A percentile compares a stretch with the other conserved stretches of the same genome.
Conservation (phyloP, 2,329 filamentous ascomycete species). For the Fusarium nurragi region DNA sequence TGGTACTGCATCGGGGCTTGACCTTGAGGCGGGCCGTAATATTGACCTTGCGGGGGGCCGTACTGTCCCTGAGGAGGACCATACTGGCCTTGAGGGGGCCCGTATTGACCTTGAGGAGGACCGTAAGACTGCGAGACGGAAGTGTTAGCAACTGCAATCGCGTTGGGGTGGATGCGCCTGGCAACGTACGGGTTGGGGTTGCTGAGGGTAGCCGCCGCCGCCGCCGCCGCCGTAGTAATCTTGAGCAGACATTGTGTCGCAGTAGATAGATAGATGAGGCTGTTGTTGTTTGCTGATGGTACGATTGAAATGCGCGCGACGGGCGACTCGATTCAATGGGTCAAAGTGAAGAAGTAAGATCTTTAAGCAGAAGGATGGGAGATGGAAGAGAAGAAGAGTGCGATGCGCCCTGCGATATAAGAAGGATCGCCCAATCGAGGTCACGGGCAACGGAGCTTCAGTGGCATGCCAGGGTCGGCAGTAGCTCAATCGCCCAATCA, state of each 20-base stretch:
- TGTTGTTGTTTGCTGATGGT: neutral
- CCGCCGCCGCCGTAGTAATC: conserved; percentile 53
- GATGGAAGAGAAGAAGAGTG: conserved; percentile 1
- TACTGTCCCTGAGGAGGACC: conserved; percentile 47
- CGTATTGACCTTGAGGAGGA: conserved; percentile 43
- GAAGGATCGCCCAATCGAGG: conserved; percentile 1
- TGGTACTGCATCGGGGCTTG: conserved; percentile 58
- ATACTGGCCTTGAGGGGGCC: conserved; percentile 43
- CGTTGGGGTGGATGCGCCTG: neutral
- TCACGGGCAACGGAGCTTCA: conserved; percentile 25
- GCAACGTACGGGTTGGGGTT: conserved; percentile 53
- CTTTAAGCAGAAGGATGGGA: neutral
- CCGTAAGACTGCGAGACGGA: conserved; percentile 44
- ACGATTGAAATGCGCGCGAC: conserved; percentile 4
- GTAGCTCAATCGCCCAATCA: conserved; percentile 13
- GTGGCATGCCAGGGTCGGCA: neutral
- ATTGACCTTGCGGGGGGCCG: conserved; percentile 43
- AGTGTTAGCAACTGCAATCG: conserved; percentile 24
- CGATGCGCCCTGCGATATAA: conserved; percentile 7
- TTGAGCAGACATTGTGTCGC: conserved; percentile 53
- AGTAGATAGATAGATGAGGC: neutral
- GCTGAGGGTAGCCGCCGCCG: conserved; percentile 51
- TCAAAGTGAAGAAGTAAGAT: neutral
- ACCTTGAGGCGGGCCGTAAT: conserved; percentile 49
- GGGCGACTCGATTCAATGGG: neutral